phyloP scores from a whole-genome alignment of 352 stramenopile species.

The Phytopythium ostracodes region DNA sequence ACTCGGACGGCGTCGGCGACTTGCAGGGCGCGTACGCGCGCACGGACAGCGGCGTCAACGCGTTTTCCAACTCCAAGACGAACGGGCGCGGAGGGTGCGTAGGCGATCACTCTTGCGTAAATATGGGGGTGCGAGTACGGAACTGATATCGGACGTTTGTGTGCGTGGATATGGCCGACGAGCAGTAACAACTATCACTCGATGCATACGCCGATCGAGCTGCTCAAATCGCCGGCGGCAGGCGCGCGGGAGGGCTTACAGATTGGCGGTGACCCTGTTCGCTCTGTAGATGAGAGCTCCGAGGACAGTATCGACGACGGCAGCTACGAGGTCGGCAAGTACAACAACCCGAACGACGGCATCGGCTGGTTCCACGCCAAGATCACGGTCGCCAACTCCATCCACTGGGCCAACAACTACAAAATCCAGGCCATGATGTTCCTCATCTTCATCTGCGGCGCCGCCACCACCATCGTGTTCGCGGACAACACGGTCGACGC shows the following conservation, averaged over 20 bases:
- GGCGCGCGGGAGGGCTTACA: constrained; percentile 11
- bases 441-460: constrained; percentile 56
- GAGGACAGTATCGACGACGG: constrained; percentile 73
- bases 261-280: constrained; percentile 20
- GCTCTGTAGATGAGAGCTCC: constrained; percentile 62
- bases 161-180: constrained; percentile 6
- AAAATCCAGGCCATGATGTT: constrained; percentile 83
- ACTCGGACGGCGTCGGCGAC: constrained; percentile 15
- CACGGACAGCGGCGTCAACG: constrained; percentile 20
- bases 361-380: constrained; percentile 85
- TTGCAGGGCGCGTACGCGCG: constrained; percentile 14
- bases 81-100: constrained; percentile 30
- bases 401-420: constrained; percentile 88
- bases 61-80: constrained; percentile 16
- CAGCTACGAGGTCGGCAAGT: constrained; percentile 63
- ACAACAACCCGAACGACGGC: constrained; percentile 41
- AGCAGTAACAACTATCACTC: constrained; percentile 38
- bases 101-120: too few species aligned
- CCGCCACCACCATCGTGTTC: constrained; percentile 50
- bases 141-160: not conserved
- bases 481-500: constrained; percentile 46
- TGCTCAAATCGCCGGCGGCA: constrained; percentile 23
- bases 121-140: not conserved
- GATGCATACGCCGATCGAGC: constrained; percentile 53
- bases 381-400: constrained; percentile 81